Evolutionary conservation across 371 early-diverging fungal species (phyloP).

Genomic region (Saksenaea vasiformis): DNA sequence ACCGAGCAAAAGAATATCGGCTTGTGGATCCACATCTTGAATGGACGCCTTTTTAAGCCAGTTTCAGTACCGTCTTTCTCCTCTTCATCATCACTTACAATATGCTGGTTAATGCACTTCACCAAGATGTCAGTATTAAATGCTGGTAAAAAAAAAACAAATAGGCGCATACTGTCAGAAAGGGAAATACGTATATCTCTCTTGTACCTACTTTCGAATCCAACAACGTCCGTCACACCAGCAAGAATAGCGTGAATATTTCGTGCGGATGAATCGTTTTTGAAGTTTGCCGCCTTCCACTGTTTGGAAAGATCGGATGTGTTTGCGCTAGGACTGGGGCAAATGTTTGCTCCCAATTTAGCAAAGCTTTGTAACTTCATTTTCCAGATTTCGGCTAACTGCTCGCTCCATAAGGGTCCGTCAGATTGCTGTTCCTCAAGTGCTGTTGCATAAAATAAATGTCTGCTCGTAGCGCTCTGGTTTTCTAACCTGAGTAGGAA

Average conservation of each 20-base stretch:
- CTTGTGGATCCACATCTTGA: conserved; percentile 16
- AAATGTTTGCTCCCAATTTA: conserved; percentile 26
- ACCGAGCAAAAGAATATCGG: conserved; percentile 32
- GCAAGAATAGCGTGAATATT: conserved; percentile 36
- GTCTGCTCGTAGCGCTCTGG: background rate
- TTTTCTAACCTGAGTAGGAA: conserved; percentile 54
- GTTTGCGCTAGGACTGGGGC: conserved; percentile 9
- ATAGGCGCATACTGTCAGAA: background rate
- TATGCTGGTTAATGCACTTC: conserved; percentile 15
- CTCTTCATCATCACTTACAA: background rate
- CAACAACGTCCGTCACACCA: conserved; percentile 36
- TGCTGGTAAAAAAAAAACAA: background rate
- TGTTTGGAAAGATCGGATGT: conserved; percentile 9
- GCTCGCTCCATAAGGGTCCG: conserved; percentile 46
- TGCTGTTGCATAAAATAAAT: conserved; percentile 6
- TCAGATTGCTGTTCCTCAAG: conserved; percentile 27
- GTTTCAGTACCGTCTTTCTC: background rate
- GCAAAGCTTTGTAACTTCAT: conserved; percentile 31
- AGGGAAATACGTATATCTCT: background rate
- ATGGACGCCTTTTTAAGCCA: conserved; percentile 2
- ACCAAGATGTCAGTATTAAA: background rate
- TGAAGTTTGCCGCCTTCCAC: conserved; percentile 1
- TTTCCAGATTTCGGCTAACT: conserved; percentile 31
- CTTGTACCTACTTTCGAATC: conserved; percentile 15
- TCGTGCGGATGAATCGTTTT: background rate